phyloP scores from a whole-genome alignment of 805 yeast genomes.

The Cyberlindnera maritima region DNA sequence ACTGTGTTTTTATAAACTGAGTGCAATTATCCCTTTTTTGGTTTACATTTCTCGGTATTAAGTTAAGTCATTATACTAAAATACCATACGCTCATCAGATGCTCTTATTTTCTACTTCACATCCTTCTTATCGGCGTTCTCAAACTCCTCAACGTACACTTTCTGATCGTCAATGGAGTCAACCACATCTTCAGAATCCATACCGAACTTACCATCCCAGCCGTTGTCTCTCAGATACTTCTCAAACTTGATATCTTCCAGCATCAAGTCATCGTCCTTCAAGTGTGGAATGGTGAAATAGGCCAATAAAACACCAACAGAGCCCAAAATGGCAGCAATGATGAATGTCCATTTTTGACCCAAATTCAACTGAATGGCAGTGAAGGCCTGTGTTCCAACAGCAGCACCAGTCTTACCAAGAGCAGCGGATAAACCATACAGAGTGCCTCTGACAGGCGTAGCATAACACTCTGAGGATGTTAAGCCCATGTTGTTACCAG shows the following conservation, averaged over 20 bases:
- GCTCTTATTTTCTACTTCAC: too few species aligned
- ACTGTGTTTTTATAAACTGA: too few species aligned
- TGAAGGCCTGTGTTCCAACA: conserved; percentile 70
- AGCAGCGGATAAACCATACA: conserved; percentile 76
- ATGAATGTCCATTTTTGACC: conserved; percentile 78
- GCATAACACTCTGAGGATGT: conserved; percentile 67
- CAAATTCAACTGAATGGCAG: conserved; percentile 59
- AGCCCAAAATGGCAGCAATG: conserved; percentile 72
- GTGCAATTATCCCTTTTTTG: too few species aligned
- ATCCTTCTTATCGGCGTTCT: not conserved
- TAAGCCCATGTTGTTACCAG: conserved; percentile 75
- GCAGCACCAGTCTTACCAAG: conserved; percentile 83
- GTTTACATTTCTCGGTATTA: too few species aligned
- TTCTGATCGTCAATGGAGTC: not conserved
- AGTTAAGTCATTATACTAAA: too few species aligned
- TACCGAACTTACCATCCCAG: conserved; percentile 47
- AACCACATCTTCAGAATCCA: conserved; percentile 4
- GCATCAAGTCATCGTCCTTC: conserved; percentile 63
- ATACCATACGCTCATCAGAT: too few species aligned
- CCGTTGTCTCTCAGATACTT: conserved; percentile 57
- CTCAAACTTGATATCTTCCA: conserved; percentile 61
- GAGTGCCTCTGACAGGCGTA: conserved; percentile 73
- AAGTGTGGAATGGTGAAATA: conserved; percentile 65
- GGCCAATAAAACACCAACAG: conserved; percentile 59
- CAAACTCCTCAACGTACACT: not conserved